Base-by-base conservation (phyloP, 2,329 filamentous ascomycete genomes). In the Orbilia ellipsospora region DNA sequence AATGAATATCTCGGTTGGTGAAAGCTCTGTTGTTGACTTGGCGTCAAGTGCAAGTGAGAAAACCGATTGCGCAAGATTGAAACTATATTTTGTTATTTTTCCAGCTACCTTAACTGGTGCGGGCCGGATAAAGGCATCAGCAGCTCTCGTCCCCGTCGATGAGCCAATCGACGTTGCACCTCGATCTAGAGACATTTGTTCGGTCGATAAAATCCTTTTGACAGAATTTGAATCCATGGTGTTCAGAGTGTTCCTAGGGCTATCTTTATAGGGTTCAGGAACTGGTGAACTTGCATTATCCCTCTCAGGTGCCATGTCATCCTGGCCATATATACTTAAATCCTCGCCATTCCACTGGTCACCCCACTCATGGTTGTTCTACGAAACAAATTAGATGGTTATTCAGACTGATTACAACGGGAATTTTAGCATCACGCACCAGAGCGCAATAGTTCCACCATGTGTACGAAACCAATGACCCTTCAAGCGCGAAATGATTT, bases 261-360 rank as follows among this genome's bases (percentile, higher is more conserved):
- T 76, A 36, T 76, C 73, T 12, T 76, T 52, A 28, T 76, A 69
- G 12, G 67, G 73, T 20, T 63, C 62, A 6, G 66, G n/a, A 42
- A 5, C 6, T 26, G 75, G 76, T 12, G 48, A 15, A 6, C 28
- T 57, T 26, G 57, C 40, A 45, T 63, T 82, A 57, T 86, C 83
- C 36, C 70, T 52, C 18, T 74, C 70, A 6, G 78, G 77, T 2
- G 65, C 73, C 1, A 89, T 90, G 82, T 99, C 96, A 81, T 99
- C 94, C 4, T 88, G 79, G 0, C 93, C 97, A 81, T 89, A 91
- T 65, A 99, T 95, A 4, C 94, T 97, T 40, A 99, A 83, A 81
- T 99, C 95, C 82, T 99, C 95, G 55, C 95, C 95, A 79, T 99
- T 99, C 95, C 95, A 99, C 78, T 93, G 89, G 80, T 99, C 95